Evolutionary conservation across 352 stramenopile genomes (phyloP).

Genomic region (Phytopythium chamaehyphon): DNA sequence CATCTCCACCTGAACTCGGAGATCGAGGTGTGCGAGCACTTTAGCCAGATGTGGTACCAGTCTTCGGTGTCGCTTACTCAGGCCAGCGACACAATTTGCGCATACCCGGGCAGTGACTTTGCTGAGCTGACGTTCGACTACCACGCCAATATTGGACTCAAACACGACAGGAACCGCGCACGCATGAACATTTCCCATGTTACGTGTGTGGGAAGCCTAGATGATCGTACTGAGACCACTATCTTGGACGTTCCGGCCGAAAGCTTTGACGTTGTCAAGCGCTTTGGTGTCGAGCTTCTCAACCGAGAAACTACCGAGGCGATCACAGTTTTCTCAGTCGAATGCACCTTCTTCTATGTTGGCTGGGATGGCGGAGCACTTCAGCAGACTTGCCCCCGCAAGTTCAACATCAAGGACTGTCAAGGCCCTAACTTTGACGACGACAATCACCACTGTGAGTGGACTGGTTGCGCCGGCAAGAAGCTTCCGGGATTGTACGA

Average conservation of each 20-base stretch:
- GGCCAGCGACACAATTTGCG: slow-evolving; percentile 7
- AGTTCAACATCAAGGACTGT: slow-evolving; percentile 60
- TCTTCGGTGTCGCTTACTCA: slow-evolving; percentile 25
- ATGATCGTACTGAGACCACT: not conserved
- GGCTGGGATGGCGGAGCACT: slow-evolving; percentile 17
- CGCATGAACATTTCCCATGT: slow-evolving; percentile 22
- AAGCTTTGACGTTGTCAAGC: slow-evolving; percentile 22
- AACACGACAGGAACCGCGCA: slow-evolving; percentile 7
- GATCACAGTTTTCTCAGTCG: slow-evolving; percentile 35
- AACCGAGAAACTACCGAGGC: slow-evolving; percentile 30
- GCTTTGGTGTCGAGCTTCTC: slow-evolving; percentile 51
- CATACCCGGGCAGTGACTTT: slow-evolving; percentile 57
- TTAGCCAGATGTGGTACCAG: slow-evolving; percentile 70
- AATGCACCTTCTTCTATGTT: slow-evolving; percentile 54
- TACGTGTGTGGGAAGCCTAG: not conserved
- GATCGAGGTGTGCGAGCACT: slow-evolving; percentile 44
- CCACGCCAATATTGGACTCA: slow-evolving; percentile 38
- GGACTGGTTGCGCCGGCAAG: slow-evolving; percentile 16
- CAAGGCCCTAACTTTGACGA: slow-evolving; percentile 30
- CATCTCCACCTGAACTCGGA: slow-evolving; percentile 44
- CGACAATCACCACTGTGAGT: slow-evolving; percentile 15
- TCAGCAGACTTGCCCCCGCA: slow-evolving; percentile 28
- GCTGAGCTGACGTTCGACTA: slow-evolving; percentile 65
- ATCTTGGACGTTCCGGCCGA: not conserved
- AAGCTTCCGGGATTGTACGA: slow-evolving; percentile 20